These are phyloP conservation scores for Candida ipomoeae DNA, from an alignment of 805 yeast genomes.

Conservation along the genomic window DNA sequence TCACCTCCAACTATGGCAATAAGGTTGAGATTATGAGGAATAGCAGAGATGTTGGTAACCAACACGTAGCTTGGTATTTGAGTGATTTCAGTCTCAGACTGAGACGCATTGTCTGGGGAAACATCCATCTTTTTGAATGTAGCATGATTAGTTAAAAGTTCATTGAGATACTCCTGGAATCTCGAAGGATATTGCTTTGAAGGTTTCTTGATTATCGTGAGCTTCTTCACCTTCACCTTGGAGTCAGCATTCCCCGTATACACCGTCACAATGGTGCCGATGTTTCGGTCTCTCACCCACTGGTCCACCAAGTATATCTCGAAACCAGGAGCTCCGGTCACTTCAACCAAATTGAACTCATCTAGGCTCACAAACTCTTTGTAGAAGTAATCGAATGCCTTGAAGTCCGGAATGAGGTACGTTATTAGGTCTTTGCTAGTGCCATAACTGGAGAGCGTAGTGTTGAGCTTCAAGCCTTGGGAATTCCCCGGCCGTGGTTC, in stretches of 20 bases:
- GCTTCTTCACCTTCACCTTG: conserved; percentile 51
- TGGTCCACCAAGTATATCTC: conserved; percentile 92
- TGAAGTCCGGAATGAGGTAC: conserved; percentile 53
- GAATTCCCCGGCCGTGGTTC: neutral
- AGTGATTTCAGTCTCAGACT: conserved; percentile 5
- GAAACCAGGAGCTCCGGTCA: conserved; percentile 60
- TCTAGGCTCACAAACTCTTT: conserved; percentile 30
- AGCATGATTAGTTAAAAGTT: conserved; percentile 61
- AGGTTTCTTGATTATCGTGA: conserved; percentile 50
- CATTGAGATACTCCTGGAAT: conserved; percentile 60
- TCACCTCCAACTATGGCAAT: conserved; percentile 67
- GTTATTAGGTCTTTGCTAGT: conserved; percentile 26
- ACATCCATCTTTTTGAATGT: conserved; percentile 51
- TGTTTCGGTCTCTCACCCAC: conserved; percentile 76
- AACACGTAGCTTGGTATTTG: conserved; percentile 44
- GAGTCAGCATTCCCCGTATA: conserved; percentile 83
- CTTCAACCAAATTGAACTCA: conserved; percentile 42
- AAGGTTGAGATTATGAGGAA: conserved; percentile 70
- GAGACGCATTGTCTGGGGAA: neutral
- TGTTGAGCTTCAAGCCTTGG: neutral
- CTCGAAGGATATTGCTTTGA: conserved; percentile 45
- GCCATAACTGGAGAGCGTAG: neutral
- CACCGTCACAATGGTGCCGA: conserved; percentile 67
- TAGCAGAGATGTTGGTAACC: conserved; percentile 76
- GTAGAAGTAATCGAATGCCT: conserved; percentile 47